phyloP scores from a whole-genome alignment of 345 rosid genomes.

The Citrus cavaleriei region DNA sequence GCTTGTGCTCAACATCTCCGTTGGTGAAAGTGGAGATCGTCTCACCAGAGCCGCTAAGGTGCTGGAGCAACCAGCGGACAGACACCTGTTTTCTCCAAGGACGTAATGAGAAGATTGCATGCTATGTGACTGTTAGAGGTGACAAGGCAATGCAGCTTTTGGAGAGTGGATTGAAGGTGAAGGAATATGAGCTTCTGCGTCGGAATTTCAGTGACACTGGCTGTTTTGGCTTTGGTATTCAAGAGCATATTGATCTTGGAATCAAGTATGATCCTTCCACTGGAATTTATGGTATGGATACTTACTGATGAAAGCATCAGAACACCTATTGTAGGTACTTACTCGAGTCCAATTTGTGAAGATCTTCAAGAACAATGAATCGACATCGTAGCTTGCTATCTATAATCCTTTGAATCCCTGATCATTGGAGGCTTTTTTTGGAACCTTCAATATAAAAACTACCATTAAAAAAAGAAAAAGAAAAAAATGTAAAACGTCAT shows the following conservation, averaged over 20 bases:
- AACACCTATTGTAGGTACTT: no score
- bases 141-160: constrained; percentile 78
- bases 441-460: neutral
- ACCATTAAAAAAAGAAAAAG: no score
- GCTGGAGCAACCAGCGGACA: constrained; percentile 85
- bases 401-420: no score
- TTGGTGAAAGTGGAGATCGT: constrained; percentile 90
- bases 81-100: constrained; percentile 82
- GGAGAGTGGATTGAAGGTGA: constrained; percentile 75
- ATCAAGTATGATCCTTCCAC: constrained; percentile 35
- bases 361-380: no score
- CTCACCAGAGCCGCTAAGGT: constrained; percentile 91
- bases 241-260: constrained; percentile 76
- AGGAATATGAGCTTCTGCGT: constrained; percentile 62
- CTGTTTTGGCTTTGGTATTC: constrained; percentile 75
- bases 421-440: no score
- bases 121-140: constrained; percentile 73
- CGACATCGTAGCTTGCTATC: no score
- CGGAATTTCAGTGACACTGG: constrained; percentile 76
- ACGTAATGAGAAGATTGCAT: constrained; percentile 68
- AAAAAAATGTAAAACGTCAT: neutral
- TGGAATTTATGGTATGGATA: no score
- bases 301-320: no score
- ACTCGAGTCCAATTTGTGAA: no score
- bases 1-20: constrained; percentile 79